Evolutionary conservation across 495 filamentous ascomycete species (phyloP).

Genomic region (Penicillium egyptiacum): DNA sequence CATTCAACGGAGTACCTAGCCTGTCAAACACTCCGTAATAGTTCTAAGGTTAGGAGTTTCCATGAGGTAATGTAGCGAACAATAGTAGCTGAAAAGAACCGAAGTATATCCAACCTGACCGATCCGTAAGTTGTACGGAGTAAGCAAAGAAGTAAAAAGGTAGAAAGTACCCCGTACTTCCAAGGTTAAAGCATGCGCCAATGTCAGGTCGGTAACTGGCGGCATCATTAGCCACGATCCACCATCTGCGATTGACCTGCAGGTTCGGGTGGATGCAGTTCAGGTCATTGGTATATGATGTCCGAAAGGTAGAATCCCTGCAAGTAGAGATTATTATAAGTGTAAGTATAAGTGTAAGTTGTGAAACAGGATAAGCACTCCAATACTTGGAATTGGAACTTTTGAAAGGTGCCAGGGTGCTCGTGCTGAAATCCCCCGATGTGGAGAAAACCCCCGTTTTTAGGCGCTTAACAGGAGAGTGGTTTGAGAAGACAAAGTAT

Average conservation of each 20-base stretch:
- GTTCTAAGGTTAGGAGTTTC: too few species aligned
- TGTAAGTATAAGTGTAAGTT: background rate
- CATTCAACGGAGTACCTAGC: background rate
- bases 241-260: conserved; percentile 27
- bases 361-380: background rate
- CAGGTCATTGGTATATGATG: background rate
- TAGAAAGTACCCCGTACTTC: background rate
- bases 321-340: background rate
- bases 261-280: conserved; percentile 4
- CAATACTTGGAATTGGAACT: background rate
- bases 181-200: background rate
- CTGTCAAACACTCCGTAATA: too few species aligned
- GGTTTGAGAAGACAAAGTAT: background rate
- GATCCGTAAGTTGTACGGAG: background rate
- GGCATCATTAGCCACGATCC: conserved; percentile 13
- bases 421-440: conserved; percentile 12
- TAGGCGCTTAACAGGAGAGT: background rate
- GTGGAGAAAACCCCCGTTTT: conserved; percentile 13
- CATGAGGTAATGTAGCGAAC: background rate
- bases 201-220: conserved; percentile 1
- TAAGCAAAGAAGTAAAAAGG: background rate
- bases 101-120: background rate
- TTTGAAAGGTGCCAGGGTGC: background rate
- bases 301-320: background rate
- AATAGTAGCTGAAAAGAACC: background rate